phyloP scores from a whole-genome alignment of 495 filamentous ascomycete species.

The Hypoxylon intermedium region DNA sequence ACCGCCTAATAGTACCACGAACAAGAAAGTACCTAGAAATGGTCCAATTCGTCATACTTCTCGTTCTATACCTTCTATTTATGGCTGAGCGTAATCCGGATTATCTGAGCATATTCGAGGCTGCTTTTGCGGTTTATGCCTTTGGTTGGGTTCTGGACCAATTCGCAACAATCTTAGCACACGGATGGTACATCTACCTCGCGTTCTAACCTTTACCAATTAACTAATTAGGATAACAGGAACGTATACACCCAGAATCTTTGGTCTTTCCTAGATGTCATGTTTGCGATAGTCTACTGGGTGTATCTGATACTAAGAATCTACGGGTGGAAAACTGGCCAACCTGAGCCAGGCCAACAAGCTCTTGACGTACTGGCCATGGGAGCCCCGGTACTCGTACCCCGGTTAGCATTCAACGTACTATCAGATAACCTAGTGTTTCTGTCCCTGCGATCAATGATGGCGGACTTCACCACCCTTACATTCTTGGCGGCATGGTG shows the following conservation, averaged over 20 bases:
- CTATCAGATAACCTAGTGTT: slow-evolving; percentile 78
- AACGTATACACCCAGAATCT: slow-evolving; percentile 78
- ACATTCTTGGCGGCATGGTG: slow-evolving; percentile 69
- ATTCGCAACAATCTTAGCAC: slow-evolving; percentile 73
- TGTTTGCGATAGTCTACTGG: slow-evolving; percentile 67
- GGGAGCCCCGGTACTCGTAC: slow-evolving; percentile 72
- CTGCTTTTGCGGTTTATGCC: slow-evolving; percentile 68
- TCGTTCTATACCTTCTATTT: slow-evolving; percentile 66
- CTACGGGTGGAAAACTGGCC: slow-evolving; percentile 57
- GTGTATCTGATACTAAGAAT: slow-evolving; percentile 67
- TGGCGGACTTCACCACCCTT: slow-evolving; percentile 72
- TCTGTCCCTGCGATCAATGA: slow-evolving; percentile 74
- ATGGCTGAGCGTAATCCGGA: slow-evolving; percentile 65
- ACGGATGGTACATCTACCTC: slow-evolving; percentile 63
- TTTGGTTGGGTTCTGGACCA: slow-evolving; percentile 77
- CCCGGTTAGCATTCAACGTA: slow-evolving; percentile 76
- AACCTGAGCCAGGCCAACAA: slow-evolving; percentile 52
- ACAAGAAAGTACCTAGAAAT: slow-evolving; percentile 73
- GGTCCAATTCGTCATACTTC: slow-evolving; percentile 68
- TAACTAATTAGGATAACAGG: slow-evolving; percentile 51
- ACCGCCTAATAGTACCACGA: slow-evolving; percentile 73
- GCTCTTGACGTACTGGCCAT: slow-evolving; percentile 73
- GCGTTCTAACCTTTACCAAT: not conserved
- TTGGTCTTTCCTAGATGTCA: slow-evolving; percentile 79
- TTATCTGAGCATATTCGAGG: slow-evolving; percentile 59